Percentiles rank a stretch among this genome's conserved stretches.
phyloP scores from a whole-genome alignment of 352 stramenopile species.

The Phytophthora pisi region DNA sequence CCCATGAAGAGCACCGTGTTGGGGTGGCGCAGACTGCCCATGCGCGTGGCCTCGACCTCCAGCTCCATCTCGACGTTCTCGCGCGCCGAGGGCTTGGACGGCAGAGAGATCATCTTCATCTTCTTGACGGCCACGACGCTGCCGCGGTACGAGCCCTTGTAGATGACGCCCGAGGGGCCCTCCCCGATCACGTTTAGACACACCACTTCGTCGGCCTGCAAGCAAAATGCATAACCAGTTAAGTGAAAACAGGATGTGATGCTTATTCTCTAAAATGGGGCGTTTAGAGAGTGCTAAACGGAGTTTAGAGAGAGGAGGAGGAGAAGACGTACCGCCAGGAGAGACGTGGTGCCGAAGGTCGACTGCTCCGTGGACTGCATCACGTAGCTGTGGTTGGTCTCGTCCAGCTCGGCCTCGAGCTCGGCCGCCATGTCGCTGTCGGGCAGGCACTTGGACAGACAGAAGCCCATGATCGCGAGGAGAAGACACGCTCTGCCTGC shows the following conservation, averaged over 20 bases:
- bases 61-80: constrained; percentile 86
- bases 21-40: constrained; percentile 95
- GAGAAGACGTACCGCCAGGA: constrained; percentile 61
- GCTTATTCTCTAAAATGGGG: not conserved
- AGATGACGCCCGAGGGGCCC: constrained; percentile 80
- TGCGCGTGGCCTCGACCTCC: constrained; percentile 81
- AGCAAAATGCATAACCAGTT: not conserved
- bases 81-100: constrained; percentile 57
- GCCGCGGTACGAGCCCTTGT: constrained; percentile 87
- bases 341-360: constrained; percentile 74
- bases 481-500: constrained; percentile 3
- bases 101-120: constrained; percentile 78
- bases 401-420: constrained; percentile 85
- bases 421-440: constrained; percentile 86
- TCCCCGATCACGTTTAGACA: constrained; percentile 82
- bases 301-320: not conserved
- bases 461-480: constrained; percentile 71
- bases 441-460: constrained; percentile 84
- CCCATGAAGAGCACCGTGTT: constrained; percentile 99
- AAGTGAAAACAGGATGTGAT: not conserved
- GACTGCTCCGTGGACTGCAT: constrained; percentile 47
- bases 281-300: not conserved
- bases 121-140: constrained; percentile 89
- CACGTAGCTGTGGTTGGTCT: constrained; percentile 62
- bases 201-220: constrained; percentile 82